These are phyloP conservation scores for Eucalyptus cloeziana DNA, from an alignment of 345 rosid genomes.

Conservation along the genomic window DNA sequence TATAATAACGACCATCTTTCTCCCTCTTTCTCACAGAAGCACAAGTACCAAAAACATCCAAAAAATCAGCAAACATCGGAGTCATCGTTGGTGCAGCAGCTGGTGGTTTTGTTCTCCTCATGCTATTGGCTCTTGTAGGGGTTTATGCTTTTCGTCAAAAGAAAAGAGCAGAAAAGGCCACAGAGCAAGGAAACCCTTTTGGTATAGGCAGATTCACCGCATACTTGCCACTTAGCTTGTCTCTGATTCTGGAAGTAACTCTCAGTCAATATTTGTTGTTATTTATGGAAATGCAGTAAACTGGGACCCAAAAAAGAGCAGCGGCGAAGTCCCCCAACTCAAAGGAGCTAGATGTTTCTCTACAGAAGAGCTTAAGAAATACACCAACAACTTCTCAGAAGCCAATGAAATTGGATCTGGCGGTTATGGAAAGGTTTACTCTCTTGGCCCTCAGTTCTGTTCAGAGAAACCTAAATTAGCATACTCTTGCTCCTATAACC, in stretches of 20 bases:
- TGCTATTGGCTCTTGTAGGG: slow-evolving; percentile 48
- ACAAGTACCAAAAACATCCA: slow-evolving; percentile 6
- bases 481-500: not conserved
- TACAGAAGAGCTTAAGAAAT: slow-evolving; percentile 63
- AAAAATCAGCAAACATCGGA: slow-evolving; percentile 26
- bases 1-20: not conserved
- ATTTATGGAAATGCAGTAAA: slow-evolving; percentile 28
- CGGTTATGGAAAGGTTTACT: slow-evolving; percentile 79
- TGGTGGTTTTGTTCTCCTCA: slow-evolving; percentile 39
- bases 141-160: slow-evolving; percentile 61
- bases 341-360: slow-evolving; percentile 73
- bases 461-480: not conserved
- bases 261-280: not conserved
- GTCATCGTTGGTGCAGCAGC: slow-evolving; percentile 61
- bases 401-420: slow-evolving; percentile 70
- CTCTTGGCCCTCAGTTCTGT: not conserved
- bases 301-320: slow-evolving; percentile 52
- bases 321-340: slow-evolving; percentile 51
- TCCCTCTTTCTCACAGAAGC: not conserved
- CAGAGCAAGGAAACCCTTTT: slow-evolving; percentile 50
- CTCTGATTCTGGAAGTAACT: not conserved
- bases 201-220: slow-evolving; percentile 21
- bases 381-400: slow-evolving; percentile 57
- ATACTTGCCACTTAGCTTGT: not conserved
- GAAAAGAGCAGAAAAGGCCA: slow-evolving; percentile 60